Conservation (phyloP, 768 basidiomycete genomes). For the Ramaria sp. region DNA sequence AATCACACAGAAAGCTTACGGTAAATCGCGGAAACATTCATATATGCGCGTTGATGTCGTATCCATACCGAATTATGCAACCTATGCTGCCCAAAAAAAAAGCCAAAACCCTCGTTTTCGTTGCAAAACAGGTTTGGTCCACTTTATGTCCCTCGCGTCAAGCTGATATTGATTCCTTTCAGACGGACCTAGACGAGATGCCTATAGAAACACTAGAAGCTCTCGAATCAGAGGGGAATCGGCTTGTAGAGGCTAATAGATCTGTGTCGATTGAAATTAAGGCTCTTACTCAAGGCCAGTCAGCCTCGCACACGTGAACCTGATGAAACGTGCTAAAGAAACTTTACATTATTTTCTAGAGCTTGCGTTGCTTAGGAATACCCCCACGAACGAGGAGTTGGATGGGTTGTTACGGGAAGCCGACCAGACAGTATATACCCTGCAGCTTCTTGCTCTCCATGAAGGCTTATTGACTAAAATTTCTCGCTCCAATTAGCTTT, state of each 20-base stretch:
- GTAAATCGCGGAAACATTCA: constrained; percentile 25
- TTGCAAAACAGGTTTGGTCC: constrained; percentile 45
- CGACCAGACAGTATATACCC: constrained; percentile 35
- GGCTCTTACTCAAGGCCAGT: constrained; percentile 33
- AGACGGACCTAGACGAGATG: constrained; percentile 58
- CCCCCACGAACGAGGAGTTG: constrained; percentile 64
- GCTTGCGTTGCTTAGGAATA: constrained; percentile 47
- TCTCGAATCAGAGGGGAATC: constrained; percentile 50
- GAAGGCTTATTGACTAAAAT: neutral
- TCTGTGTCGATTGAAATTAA: constrained; percentile 39
- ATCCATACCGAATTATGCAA: too few species aligned
- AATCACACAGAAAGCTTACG: constrained; percentile 75
- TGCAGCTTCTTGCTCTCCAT: constrained; percentile 6
- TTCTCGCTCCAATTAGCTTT: constrained; percentile 29
- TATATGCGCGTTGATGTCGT: neutral
- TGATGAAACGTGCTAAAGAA: neutral
- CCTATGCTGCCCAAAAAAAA: neutral
- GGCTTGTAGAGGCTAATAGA: constrained; percentile 52
- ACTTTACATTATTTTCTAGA: constrained; percentile 31
- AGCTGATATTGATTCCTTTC: too few species aligned
- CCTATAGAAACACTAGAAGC: constrained; percentile 48
- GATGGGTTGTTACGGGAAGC: constrained; percentile 40
- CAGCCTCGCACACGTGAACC: too few species aligned
- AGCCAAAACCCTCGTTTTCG: constrained; percentile 86
- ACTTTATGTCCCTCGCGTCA: neutral